phyloP scores from a whole-genome alignment of 345 rosid species.

The Eucalyptus leucophloia region DNA sequence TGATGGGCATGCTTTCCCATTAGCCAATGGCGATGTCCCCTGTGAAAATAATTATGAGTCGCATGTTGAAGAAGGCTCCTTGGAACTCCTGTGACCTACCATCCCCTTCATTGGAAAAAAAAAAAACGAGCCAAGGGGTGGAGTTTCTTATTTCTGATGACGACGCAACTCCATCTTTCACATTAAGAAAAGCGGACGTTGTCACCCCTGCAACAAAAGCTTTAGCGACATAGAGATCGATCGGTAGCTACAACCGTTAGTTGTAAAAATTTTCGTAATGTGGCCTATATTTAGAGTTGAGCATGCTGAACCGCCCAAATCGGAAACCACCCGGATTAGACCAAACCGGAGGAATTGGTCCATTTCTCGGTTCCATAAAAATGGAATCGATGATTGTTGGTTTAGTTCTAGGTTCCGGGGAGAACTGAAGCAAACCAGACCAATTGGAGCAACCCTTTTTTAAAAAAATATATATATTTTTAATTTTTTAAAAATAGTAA shows the following conservation, averaged over 20 bases:
- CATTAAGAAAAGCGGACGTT: not conserved
- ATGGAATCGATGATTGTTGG: no score
- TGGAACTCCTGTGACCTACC: not conserved
- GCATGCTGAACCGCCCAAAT: accelerated
- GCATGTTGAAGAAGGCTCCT: not conserved
- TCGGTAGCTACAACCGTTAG: accelerated
- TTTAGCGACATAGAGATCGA: not conserved
- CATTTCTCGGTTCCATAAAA: no score
- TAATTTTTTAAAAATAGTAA: no score
- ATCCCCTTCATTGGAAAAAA: not conserved
- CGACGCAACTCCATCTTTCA: accelerated
- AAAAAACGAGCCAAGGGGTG: not conserved
- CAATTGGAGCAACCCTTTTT: accelerated
- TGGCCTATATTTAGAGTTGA: no score
- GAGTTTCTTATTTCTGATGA: not conserved
- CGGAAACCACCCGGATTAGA: accelerated
- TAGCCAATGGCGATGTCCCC: not conserved
- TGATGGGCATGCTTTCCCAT: not conserved
- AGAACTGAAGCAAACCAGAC: accelerated
- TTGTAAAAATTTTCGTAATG: no score
- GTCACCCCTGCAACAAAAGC: not conserved
- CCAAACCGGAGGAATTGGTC: accelerated
- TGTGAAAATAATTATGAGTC: not conserved
- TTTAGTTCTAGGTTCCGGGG: accelerated
- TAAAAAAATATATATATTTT: no score